A percentile compares a stretch with the other conserved stretches of the same genome.
Evolutionary conservation across 2,329 filamentous ascomycete genomes (phyloP).

Genomic region (Phaeosphaeriaceae sp.): DNA sequence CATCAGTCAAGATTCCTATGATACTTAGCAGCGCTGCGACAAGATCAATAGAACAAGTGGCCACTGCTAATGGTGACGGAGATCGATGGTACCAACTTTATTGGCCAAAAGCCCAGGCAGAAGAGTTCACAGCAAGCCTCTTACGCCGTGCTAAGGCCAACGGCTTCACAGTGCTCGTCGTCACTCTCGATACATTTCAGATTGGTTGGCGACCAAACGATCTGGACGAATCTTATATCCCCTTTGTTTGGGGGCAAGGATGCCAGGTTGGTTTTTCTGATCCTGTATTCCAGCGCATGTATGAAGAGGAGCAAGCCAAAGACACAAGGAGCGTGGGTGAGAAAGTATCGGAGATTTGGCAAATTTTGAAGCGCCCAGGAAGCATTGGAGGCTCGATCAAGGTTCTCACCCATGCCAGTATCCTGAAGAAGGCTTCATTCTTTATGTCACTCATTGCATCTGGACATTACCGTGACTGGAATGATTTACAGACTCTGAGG

Average conservation of each 20-base stretch:
- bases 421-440: conserved; percentile 45
- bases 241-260: conserved; percentile 60
- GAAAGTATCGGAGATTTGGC: conserved; percentile 47
- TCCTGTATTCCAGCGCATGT: conserved; percentile 45
- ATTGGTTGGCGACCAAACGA: conserved; percentile 73
- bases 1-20: conserved; percentile 67
- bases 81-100: conserved; percentile 77
- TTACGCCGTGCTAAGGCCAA: conserved; percentile 65
- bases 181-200: conserved; percentile 75
- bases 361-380: conserved; percentile 45
- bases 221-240: conserved; percentile 66
- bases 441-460: conserved; percentile 46
- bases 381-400: conserved; percentile 40
- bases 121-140: conserved; percentile 70
- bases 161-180: conserved; percentile 70
- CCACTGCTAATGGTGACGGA: conserved; percentile 62
- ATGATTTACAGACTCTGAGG: conserved; percentile 39
- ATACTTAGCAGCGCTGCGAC: conserved; percentile 70
- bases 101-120: conserved; percentile 69
- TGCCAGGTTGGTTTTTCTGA: conserved; percentile 46
- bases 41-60: conserved; percentile 70
- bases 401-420: conserved; percentile 40
- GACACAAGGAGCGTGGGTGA: conserved; percentile 39
- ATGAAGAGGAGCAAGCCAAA: conserved; percentile 36
- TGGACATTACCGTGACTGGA: conserved; percentile 45